Conservation (phyloP, 306 rosid species). For the Fragaria iinumae region DNA sequence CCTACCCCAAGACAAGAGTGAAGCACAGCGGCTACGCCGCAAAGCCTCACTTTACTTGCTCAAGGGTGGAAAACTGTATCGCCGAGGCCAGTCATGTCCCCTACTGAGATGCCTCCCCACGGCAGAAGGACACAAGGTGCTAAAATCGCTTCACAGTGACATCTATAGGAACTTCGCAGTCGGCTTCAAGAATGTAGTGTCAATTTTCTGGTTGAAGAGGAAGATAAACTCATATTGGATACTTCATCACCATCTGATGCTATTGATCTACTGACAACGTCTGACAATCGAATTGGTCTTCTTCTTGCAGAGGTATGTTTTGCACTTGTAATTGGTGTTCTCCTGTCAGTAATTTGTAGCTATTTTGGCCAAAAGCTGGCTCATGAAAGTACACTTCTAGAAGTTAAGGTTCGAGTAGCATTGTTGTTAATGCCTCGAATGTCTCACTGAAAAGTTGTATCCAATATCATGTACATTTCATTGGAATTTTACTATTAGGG, state of each 20-base stretch:
- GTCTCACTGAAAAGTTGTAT: background rate
- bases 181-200: slow-evolving; percentile 87
- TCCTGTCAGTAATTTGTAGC: background rate
- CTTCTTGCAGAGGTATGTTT: slow-evolving; percentile 83
- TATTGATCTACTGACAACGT: slow-evolving; percentile 71
- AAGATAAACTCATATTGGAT: slow-evolving; percentile 70
- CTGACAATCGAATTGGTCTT: slow-evolving; percentile 86
- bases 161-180: slow-evolving; percentile 64
- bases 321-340: slow-evolving; percentile 2
- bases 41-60: no score
- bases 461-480: background rate
- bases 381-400: background rate
- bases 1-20: no score
- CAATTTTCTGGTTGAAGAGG: slow-evolving; percentile 85
- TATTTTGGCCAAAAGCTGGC: background rate
- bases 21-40: no score
- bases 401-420: background rate
- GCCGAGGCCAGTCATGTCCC: no score
- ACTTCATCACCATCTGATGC: slow-evolving; percentile 72
- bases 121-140: no score
- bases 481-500: background rate
- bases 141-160: no score
- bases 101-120: no score
- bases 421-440: background rate
- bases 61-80: no score